These are phyloP conservation scores for Oxytropis ochrocephala DNA, from an alignment of 306 rosid genomes.

Conservation along the genomic window DNA sequence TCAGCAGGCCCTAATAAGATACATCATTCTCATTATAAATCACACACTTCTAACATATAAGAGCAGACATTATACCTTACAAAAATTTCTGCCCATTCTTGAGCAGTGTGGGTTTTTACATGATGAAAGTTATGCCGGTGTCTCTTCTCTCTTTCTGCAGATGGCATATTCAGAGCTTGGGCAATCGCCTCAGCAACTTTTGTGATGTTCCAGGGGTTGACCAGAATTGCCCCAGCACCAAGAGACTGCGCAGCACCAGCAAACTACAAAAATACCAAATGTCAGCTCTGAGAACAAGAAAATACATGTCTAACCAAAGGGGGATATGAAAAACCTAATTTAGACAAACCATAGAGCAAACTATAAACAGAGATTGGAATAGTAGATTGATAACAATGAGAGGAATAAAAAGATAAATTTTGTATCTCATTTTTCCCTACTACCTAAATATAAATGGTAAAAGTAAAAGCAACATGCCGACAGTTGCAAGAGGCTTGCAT, in stretches of 20 bases:
- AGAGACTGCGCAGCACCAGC: conserved; percentile 99
- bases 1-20: background rate
- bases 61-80: conserved; percentile 49
- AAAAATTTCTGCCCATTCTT: conserved; percentile 98
- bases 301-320: background rate
- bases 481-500: background rate
- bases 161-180: conserved; percentile 63
- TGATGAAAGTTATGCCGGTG: conserved; percentile 73
- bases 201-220: conserved; percentile 93
- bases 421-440: background rate
- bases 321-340: background rate
- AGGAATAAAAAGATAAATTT: conserved; percentile 5
- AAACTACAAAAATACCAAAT: conserved; percentile 50
- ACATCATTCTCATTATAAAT: background rate
- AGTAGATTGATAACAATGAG: background rate
- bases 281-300: conserved; percentile 19
- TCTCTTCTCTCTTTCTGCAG: conserved; percentile 74
- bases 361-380: background rate
- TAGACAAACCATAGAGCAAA: background rate
- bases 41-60: background rate
- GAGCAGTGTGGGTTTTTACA: conserved; percentile 87
- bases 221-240: conserved; percentile 93
- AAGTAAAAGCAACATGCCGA: background rate
- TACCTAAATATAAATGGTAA: background rate
- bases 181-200: conserved; percentile 73